Evolutionary conservation across 2,329 filamentous ascomycete genomes (phyloP).

Genomic region (Aspergillus calidoustus): DNA sequence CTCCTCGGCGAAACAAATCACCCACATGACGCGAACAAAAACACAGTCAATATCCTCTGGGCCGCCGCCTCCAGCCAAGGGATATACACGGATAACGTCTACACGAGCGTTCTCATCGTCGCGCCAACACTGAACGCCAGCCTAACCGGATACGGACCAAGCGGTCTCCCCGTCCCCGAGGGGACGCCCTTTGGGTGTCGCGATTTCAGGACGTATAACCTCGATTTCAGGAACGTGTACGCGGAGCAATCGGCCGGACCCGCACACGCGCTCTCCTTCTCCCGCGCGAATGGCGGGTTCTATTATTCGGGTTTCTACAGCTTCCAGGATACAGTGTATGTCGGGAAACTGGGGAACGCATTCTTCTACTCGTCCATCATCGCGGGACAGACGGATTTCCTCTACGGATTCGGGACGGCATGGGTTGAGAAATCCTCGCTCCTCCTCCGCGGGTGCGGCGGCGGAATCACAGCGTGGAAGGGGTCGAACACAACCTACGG

Average conservation of each 20-base stretch:
- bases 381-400: constrained; percentile 69
- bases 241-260: constrained; percentile 59
- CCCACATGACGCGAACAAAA: constrained; percentile 52
- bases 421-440: constrained; percentile 62
- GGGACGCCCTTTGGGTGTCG: constrained; percentile 66
- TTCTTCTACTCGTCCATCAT: constrained; percentile 66
- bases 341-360: constrained; percentile 68
- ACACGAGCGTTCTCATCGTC: constrained; percentile 64
- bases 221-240: constrained; percentile 67
- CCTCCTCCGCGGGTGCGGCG: constrained; percentile 63
- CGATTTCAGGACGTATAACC: constrained; percentile 69
- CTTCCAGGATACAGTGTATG: constrained; percentile 70
- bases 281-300: constrained; percentile 68
- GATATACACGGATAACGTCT: constrained; percentile 60
- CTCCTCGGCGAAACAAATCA: constrained; percentile 57
- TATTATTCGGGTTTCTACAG: constrained; percentile 69
- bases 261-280: constrained; percentile 63
- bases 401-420: constrained; percentile 69
- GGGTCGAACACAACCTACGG: constrained; percentile 66
- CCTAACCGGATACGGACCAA: constrained; percentile 65
- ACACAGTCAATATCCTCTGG: constrained; percentile 63
- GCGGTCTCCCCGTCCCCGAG: constrained; percentile 62
- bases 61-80: constrained; percentile 53
- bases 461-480: constrained; percentile 72
- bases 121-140: constrained; percentile 67